Evolutionary conservation across 176 grass and related monocot species (phyloP).

Genomic region (Cymbopogon citratus): DNA sequence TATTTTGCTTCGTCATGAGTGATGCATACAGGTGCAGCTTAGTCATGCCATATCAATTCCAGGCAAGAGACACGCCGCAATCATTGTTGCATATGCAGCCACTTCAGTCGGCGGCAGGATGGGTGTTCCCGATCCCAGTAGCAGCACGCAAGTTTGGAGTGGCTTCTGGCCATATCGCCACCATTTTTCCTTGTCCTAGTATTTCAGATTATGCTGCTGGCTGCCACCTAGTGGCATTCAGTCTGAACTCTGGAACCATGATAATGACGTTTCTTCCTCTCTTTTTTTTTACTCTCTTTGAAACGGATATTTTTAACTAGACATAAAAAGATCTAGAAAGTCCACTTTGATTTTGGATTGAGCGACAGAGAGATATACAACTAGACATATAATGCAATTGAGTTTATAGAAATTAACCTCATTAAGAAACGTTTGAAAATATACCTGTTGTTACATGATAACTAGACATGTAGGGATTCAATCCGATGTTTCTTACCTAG

Average conservation of each 20-base stretch:
- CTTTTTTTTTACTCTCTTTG: not conserved
- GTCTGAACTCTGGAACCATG: not conserved
- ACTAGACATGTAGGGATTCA: not conserved
- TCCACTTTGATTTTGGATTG: not conserved
- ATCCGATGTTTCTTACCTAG: conserved; percentile 17
- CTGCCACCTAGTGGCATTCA: conserved; percentile 4
- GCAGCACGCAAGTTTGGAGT: conserved; percentile 22
- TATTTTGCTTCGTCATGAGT: conserved; percentile 21
- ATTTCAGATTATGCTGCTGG: not conserved
- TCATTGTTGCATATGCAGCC: conserved; percentile 39
- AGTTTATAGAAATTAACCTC: not conserved
- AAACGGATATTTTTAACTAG: not conserved
- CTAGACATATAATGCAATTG: not conserved
- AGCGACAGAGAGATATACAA: not conserved
- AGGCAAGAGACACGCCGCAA: conserved; percentile 27
- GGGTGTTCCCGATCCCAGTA: conserved; percentile 23
- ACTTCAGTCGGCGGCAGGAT: conserved; percentile 17
- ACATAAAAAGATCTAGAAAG: not conserved
- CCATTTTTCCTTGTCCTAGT: not conserved
- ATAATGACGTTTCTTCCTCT: not conserved
- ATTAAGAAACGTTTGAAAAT: not conserved
- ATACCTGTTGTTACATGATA: not conserved
- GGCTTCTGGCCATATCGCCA: not conserved
- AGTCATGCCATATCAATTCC: conserved; percentile 29
- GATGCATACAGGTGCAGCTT: conserved; percentile 2